phyloP scores from a whole-genome alignment of 2,329 filamentous ascomycete genomes.

The Ascochyta pisi region DNA sequence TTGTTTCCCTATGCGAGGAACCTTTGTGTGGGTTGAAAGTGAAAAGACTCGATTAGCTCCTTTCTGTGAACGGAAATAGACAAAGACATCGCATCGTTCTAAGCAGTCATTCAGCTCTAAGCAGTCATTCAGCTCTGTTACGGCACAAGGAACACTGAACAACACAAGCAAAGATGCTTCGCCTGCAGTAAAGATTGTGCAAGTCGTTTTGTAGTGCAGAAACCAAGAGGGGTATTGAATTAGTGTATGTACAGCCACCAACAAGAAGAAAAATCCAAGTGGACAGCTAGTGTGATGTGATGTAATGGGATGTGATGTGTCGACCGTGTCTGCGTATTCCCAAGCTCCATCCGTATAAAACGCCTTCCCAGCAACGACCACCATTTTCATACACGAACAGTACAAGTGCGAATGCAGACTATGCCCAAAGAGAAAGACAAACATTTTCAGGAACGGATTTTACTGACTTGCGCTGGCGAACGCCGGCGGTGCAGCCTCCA shows the following conservation, averaged over 20 bases:
- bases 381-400: constrained; percentile 12
- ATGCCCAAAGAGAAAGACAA: background rate
- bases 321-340: constrained; percentile 6
- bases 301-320: background rate
- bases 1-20: too few relatives aligned
- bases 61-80: too few relatives aligned
- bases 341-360: background rate
- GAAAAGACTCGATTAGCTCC: too few relatives aligned
- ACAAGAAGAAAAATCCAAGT: background rate
- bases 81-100: too few relatives aligned
- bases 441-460: background rate
- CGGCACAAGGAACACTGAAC: too few relatives aligned
- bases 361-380: constrained; percentile 3
- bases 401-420: background rate
- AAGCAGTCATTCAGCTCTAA: too few relatives aligned
- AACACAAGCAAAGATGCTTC: too few relatives aligned
- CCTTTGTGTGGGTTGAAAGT: too few relatives aligned
- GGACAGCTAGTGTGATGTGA: too few relatives aligned
- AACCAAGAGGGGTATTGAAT: constrained; percentile 46
- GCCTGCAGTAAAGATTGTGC: too few relatives aligned
- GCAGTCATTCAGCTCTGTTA: too few relatives aligned
- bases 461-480: constrained; percentile 40
- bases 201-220: constrained; percentile 2
- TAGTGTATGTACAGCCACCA: constrained; percentile 33
- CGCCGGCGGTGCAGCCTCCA: constrained; percentile 59